Base-by-base conservation (phyloP, 768 basidiomycete genomes). In the Leucocoprinus sp. region DNA sequence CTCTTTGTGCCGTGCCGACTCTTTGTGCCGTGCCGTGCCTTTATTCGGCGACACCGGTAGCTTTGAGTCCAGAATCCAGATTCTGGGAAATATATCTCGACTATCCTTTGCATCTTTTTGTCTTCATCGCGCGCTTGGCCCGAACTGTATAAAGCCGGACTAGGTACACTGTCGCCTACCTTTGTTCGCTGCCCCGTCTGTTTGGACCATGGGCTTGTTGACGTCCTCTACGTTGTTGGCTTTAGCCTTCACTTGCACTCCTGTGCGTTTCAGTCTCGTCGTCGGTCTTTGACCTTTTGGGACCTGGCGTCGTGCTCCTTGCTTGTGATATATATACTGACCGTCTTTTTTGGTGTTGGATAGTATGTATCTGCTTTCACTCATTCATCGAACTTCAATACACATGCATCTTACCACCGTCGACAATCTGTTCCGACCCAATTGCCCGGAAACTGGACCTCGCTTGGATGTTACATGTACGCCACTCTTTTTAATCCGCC, bases 381-480 rank as follows among this genome's bases (percentile, higher is more conserved):
- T 56, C 58, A 49, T 58, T 59, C 21, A 8, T 12, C 59, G 45
- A 45, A 41, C n/a, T 48, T 51, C 37, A 46, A 54, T 31, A 29
- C 12, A 42, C 49, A 54, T 31, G 38, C 12, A 42, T 50, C 43
- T 42, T 57, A 55, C 37, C 60, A 68, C n/a, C 64, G 62, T 45
- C 72, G 68, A 47, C 68, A 70, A 45, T 50, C 62, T 35, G 58
- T 71, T 27, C 71, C 71, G 12, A 55, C 65, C 3, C 52, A 42
- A 1, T 68, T 84, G 41, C 80, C 78, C 6, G 64, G 65, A 2
- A 66, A 60, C 39, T 86, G 82, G 82, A 66, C 66, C 14, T 69
- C 71, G 12, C 59, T 68, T 45, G 80, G 81, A 55, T 86, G 84
- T 54, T 77, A 74, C 63, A 73, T 71, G 82, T 84, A 55, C 15